phyloP scores from a whole-genome alignment of 306 rosid genomes.

The Citrullus mucosospermus region DNA sequence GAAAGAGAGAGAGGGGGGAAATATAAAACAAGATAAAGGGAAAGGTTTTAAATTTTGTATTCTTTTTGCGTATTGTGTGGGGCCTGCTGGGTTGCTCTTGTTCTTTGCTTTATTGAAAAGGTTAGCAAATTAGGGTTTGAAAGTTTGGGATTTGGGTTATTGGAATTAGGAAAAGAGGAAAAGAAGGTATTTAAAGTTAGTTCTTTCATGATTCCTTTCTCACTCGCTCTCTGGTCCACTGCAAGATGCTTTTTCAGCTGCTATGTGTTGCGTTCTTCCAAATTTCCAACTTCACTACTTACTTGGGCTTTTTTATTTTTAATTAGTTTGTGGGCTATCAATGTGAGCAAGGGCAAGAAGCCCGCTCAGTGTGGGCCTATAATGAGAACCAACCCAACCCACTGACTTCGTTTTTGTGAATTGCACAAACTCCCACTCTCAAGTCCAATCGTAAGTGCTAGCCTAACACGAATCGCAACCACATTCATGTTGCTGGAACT shows the following conservation, averaged over 20 bases:
- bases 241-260: conserved; percentile 8
- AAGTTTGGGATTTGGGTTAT: conserved; percentile 37
- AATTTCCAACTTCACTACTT: not conserved
- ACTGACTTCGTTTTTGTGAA: no score
- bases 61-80: conserved; percentile 5
- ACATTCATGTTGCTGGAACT: no score
- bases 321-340: not conserved
- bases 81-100: conserved; percentile 16
- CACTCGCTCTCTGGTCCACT: not conserved
- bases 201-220: conserved; percentile 35
- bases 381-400: no score
- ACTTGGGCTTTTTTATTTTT: not conserved
- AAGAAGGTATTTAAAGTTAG: conserved; percentile 30
- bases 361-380: not conserved
- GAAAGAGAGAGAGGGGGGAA: conserved; percentile 3
- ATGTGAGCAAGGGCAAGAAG: not conserved
- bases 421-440: no score
- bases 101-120: conserved; percentile 60
- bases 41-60: conserved; percentile 16
- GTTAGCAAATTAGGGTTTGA: conserved; percentile 51
- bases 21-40: conserved; percentile 16
- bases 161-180: conserved; percentile 64
- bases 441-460: no score
- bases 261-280: not conserved
- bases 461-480: no score